These are phyloP conservation scores for Amanita polypyramis DNA, from an alignment of 768 basidiomycete genomes.

Conservation along the genomic window DNA sequence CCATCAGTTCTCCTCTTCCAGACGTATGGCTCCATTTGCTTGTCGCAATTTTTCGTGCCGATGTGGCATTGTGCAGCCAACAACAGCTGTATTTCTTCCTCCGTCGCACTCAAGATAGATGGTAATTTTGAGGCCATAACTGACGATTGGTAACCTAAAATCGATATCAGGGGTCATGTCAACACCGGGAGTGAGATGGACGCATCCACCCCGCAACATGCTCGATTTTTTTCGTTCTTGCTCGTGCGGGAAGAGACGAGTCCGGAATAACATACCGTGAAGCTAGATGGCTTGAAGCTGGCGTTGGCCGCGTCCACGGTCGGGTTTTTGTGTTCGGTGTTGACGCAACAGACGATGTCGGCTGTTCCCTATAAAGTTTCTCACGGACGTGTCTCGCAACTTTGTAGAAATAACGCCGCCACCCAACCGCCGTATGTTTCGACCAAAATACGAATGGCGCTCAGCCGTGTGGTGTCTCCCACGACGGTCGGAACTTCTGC, in stretches of 20 bases:
- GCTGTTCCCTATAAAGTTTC: slow-evolving; percentile 18
- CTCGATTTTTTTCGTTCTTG: slow-evolving; percentile 23
- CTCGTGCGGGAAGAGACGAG: slow-evolving; percentile 12
- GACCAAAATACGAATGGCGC: too few relatives aligned
- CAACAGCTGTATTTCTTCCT: slow-evolving; percentile 95
- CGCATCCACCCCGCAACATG: slow-evolving; percentile 33
- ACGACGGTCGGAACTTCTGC: too few relatives aligned
- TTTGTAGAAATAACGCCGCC: too few relatives aligned
- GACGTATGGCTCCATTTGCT: slow-evolving; percentile 97
- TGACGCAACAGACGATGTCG: slow-evolving; percentile 22
- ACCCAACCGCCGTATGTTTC: too few relatives aligned
- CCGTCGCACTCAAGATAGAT: slow-evolving; percentile 84
- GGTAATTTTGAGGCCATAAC: slow-evolving; percentile 85
- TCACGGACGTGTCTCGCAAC: slow-evolving; percentile 17
- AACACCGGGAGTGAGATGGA: slow-evolving; percentile 24
- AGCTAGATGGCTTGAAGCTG: slow-evolving; percentile 29
- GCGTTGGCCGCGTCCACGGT: slow-evolving; percentile 36
- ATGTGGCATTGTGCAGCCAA: slow-evolving; percentile 95
- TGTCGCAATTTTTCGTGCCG: slow-evolving; percentile 98
- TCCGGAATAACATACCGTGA: slow-evolving; percentile 30
- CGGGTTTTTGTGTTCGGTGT: slow-evolving; percentile 24
- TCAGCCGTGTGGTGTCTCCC: too few relatives aligned
- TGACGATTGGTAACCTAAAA: slow-evolving; percentile 22
- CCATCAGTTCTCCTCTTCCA: slow-evolving; percentile 96
- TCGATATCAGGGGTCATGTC: slow-evolving; percentile 13